These are phyloP conservation scores for Pyrenochaeta sp. DNA, from an alignment of 2,329 filamentous ascomycete species.

Conservation along the genomic window DNA sequence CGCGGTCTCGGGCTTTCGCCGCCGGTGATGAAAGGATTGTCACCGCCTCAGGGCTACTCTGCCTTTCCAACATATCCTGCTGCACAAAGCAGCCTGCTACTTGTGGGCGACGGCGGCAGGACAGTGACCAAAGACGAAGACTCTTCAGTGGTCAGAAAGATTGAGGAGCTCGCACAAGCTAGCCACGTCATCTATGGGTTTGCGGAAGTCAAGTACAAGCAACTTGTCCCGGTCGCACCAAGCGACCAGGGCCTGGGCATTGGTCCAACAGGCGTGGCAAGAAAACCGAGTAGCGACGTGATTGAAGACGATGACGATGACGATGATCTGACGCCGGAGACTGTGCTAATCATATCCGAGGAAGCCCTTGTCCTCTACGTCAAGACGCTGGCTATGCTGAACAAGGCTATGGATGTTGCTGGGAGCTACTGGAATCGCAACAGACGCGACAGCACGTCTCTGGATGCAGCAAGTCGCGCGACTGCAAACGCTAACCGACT, in stretches of 20 bases:
- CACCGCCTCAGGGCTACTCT: conserved; percentile 76
- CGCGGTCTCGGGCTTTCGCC: conserved; percentile 75
- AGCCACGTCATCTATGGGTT: conserved; percentile 98
- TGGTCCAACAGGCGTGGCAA: conserved; percentile 58
- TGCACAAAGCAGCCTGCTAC: conserved; percentile 72
- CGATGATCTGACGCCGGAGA: conserved; percentile 82
- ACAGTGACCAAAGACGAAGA: conserved; percentile 77
- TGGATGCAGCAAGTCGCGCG: conserved; percentile 49
- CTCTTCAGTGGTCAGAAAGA: conserved; percentile 75
- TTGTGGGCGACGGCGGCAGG: conserved; percentile 69
- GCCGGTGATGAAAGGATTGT: conserved; percentile 67
- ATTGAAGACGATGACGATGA: conserved; percentile 61
- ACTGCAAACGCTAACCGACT: conserved; percentile 72
- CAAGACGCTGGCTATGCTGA: conserved; percentile 87
- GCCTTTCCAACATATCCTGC: conserved; percentile 87
- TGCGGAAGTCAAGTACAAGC: conserved; percentile 97
- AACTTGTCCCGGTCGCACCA: conserved; percentile 88
- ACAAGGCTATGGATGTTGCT: conserved; percentile 95
- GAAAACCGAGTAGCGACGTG: conserved; percentile 55
- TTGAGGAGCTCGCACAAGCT: conserved; percentile 90
- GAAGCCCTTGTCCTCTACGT: conserved; percentile 96
- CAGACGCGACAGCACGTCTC: conserved; percentile 65
- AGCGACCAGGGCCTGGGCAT: conserved; percentile 73
- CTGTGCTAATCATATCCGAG: conserved; percentile 85
- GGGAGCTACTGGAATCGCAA: conserved; percentile 90